Percentiles rank a stretch among this genome's conserved stretches.
Evolutionary conservation across 1,284 basidiomycete species (phyloP).

Genomic region (Sporisorium sorghi): DNA sequence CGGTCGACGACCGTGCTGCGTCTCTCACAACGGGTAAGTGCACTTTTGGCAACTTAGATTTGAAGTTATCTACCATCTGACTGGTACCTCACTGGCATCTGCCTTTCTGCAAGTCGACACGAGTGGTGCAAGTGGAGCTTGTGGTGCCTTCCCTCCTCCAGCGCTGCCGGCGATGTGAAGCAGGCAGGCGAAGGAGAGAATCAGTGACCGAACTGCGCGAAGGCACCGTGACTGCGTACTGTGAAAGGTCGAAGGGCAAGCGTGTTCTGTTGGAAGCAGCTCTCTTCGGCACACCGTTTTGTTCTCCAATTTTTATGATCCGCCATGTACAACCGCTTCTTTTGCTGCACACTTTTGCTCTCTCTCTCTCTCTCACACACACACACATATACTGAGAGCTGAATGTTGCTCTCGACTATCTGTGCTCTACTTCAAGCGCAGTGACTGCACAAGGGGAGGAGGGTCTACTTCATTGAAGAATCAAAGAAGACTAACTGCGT

Average conservation of each 20-base stretch:
- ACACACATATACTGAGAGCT: too few relatives aligned
- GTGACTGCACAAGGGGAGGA: too few relatives aligned
- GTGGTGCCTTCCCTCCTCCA: neutral
- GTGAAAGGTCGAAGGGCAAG: neutral
- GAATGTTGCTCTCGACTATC: too few relatives aligned
- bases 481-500: too few relatives aligned
- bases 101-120: neutral
- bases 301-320: too few relatives aligned
- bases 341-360: too few relatives aligned
- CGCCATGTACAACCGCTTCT: too few relatives aligned
- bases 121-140: constrained; percentile 1
- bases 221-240: neutral
- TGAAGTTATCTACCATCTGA: too few relatives aligned
- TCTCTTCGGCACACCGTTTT: neutral
- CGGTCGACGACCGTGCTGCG: neutral
- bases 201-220: neutral
- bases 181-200: neutral
- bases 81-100: neutral
- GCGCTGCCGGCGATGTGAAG: neutral
- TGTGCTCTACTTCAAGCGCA: too few relatives aligned
- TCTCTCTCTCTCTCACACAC: too few relatives aligned
- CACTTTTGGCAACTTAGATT: neutral
- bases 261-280: neutral
- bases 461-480: too few relatives aligned
- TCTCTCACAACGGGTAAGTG: neutral